Evolutionary conservation across 148 eudicot species (phyloP), one percentile per base, ranked within the genome.

Genomic region (Vaccinium myrtillus): DNA sequence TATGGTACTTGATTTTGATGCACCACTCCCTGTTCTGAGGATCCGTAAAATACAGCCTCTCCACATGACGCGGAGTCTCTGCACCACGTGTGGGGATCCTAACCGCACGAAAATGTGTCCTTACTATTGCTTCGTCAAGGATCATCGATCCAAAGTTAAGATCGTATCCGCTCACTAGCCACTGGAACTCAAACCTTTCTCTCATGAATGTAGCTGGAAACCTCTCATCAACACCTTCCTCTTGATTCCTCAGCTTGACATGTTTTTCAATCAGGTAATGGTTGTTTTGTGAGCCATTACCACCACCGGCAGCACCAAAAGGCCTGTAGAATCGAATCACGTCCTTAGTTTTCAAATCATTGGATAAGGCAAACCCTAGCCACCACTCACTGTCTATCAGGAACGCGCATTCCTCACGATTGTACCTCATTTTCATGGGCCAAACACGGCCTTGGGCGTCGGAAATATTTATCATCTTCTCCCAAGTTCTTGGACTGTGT

Each of bases 251-350:
- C 19, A 27, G 18, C 32, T 30, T 74, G 25, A 15, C 50, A 74
- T 32, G 50, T 69, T 69, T 69, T 74, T 74, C 50, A 15, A 74
- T 39, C 50, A 74, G 77, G 77, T 32, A 74, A 36, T 74, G 77
- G 11, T 2, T 15, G 76, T 32, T 36, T 16, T 16, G 75, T 32
- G 43, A 70, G 27, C 67, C 67, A 61, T 58, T 58, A 58, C 65
- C 65, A 18, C n/a, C 65, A 1, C 65, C 0, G n/a, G 65, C 12
- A 1, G 75, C 46, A 2, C 71, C 46, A 8, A 36, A 36, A 74
- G 50, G 77, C 19, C 50, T 74, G 77, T 36, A 76, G 79, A 76
- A 49, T 30, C 56, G 32, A 19, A 76, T 48, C 53, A 46, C 27
- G n/a, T 76, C 56, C 8, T 4, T 49, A 11, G 30, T 19, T 21